These are phyloP conservation scores for Corymbia calophylla DNA, from an alignment of 441 rosid species.

Conservation along the genomic window DNA sequence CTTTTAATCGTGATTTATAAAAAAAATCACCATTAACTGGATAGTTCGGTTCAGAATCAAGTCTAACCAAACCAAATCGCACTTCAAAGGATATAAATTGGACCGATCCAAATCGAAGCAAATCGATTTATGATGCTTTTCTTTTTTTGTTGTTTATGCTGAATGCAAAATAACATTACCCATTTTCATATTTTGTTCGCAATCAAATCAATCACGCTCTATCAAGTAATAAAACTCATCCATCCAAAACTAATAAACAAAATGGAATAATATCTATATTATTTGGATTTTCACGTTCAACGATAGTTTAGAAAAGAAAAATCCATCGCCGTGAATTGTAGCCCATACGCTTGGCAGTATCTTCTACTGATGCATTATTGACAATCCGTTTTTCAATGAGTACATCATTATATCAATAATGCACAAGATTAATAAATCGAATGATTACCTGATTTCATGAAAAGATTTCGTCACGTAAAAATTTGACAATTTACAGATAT, in stretches of 20 bases:
- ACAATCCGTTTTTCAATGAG: neutral
- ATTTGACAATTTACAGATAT: neutral
- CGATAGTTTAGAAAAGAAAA: no score
- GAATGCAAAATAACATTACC: no score
- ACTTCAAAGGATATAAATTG: neutral
- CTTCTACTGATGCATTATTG: neutral
- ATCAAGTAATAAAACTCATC: neutral
- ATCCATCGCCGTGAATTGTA: no score
- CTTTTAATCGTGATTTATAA: no score
- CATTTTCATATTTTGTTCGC: neutral
- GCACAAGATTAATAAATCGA: neutral
- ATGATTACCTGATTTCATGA: no score
- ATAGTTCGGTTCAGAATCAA: no score
- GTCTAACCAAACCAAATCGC: neutral
- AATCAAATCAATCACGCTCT: neutral
- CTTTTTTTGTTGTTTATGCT: neutral
- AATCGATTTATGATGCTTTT: fast-evolving
- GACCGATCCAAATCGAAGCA: neutral
- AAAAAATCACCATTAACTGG: no score
- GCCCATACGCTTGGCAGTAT: neutral
- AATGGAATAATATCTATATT: no score
- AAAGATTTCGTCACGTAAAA: neutral
- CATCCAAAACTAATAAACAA: neutral
- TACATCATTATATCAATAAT: neutral
- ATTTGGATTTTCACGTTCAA: no score